Evolutionary conservation across 116 monocot species (phyloP), one percentile per base, ranked within the genome.

Genomic region (Trichopus zeylanicus): DNA sequence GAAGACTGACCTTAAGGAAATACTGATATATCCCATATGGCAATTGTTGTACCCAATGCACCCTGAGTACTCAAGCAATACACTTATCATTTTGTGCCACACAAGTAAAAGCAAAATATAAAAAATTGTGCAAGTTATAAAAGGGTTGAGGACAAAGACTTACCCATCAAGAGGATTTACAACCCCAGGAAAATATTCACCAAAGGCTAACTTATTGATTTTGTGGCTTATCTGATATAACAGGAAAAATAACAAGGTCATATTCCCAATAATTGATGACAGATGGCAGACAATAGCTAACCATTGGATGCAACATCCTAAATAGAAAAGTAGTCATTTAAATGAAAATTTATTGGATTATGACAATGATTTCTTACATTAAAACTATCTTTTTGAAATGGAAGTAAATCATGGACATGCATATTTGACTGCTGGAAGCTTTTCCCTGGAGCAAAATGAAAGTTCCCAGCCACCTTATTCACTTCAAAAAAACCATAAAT

Each of bases 121-220:
- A n/a, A n/a, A n/a, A n/a, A n/a, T n/a, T n/a, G n/a, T n/a, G 26
- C 46, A 29, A 26, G 31, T 9, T n/a, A 55, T 53, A 20, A 9
- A 38, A 6, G 29, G 21, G 35, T 13, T 29, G 48, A 72, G 53
- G 56, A 13, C 1, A 5, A 67, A 53, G 49, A 49, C 64, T 78
- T 75, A 97, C 91, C 97, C 91, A 66, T 97, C 87, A 67, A 97
- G 91, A 55, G 97, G 91, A 63, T 97, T 90, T 56, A 97, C 67
- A 60, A 78, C 84, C 75, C 97, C 97, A 37, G 97, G 97, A 47
- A 84, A 97, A 15, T 77, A 80, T 70, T 78, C 75, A 69, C 97
- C 97, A 73, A 97, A 97, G 21, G 97, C 77, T 35, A 97, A 70
- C 27, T 81, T 84, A 46, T 97, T 91, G 56, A 97, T 97, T 59